phyloP scores from a whole-genome alignment of 106 monocot genomes.

The Ottelia alismoides region DNA sequence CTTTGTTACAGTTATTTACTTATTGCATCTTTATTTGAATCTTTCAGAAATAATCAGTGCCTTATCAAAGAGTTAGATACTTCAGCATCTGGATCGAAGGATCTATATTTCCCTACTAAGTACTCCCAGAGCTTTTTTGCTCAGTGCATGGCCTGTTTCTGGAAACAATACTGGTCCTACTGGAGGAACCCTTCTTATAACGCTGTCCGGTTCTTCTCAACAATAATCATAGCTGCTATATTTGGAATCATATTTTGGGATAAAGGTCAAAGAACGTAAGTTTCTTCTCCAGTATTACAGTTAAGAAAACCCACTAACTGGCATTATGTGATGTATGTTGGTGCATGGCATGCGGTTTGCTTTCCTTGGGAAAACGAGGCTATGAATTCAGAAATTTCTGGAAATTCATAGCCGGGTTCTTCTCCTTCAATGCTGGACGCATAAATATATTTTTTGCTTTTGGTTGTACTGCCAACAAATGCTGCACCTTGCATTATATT shows the following conservation, averaged over 20 bases:
- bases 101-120: slow-evolving; percentile 55
- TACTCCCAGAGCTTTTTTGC: slow-evolving; percentile 43
- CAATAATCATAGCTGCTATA: slow-evolving; percentile 38
- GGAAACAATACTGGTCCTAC: slow-evolving; percentile 93
- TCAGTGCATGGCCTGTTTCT: slow-evolving; percentile 68
- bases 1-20: too few relatives aligned
- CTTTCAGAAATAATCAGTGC: slow-evolving; percentile 47
- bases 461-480: too few relatives aligned
- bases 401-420: too few relatives aligned
- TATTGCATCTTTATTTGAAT: neutral
- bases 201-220: slow-evolving; percentile 46
- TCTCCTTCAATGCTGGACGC: too few relatives aligned
- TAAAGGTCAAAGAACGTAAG: slow-evolving; percentile 57
- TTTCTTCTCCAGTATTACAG: too few relatives aligned
- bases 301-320: too few relatives aligned
- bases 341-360: too few relatives aligned
- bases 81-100: slow-evolving; percentile 34
- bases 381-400: too few relatives aligned
- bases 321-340: too few relatives aligned
- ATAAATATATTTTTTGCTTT: too few relatives aligned
- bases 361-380: too few relatives aligned
- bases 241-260: slow-evolving; percentile 84
- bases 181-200: slow-evolving; percentile 90
- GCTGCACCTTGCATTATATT: too few relatives aligned
- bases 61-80: slow-evolving; percentile 49